Evolutionary conservation across 352 stramenopile species (phyloP), one percentile per base, ranked within the genome.

Genomic region (Pythium angustatum): DNA sequence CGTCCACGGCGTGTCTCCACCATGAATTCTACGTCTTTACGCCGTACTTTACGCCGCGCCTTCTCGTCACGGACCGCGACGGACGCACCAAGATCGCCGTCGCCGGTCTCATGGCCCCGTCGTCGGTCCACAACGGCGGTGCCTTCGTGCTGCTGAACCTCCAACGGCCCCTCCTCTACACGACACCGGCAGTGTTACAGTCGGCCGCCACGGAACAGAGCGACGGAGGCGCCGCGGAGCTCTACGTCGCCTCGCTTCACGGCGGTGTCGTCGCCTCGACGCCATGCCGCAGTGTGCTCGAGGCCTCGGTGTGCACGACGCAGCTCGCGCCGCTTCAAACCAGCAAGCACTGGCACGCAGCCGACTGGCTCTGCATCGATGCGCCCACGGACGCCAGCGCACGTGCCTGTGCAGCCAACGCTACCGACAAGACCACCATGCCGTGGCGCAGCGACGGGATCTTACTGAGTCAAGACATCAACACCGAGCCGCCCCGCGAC

Each of bases 331-430:
- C 34, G 6, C 38, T 44, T 22, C 26, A 49, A 5, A 54, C n/a
- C 11, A 38, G 57, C 10, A 14, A 0, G 48, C 43, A 59, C 14
- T 34, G 10, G 33, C 17, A 24, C 6, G 27, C 53, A 19, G 38
- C 17, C 21, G 38, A 69, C 34, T 69, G 62, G 62, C 33, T 64
- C 14, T 69, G 62, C 12, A 43, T 69, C n/a, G 62, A 69, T 48
- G 41, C 45, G 7, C 33, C 36, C 3, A 5, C 30, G 5, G 12
- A 41, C n/a, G 24, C 41, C 28, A 24, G 24, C 47, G 10, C 26
- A 5, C n/a, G 21, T n/a, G 5, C 24, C 17, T 57, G 30, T 21
- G 3, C 19, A 2, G 24, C 21, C 0, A 55, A 66, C 24, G n/a
- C 14, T 2, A 36, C 17, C 33, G 22, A 22, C 9, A 28, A 30